Percentiles rank a stretch among this genome's conserved stretches.
Evolutionary conservation across 148 eudicot species (phyloP).

Genomic region (Amaranthus palmeri): DNA sequence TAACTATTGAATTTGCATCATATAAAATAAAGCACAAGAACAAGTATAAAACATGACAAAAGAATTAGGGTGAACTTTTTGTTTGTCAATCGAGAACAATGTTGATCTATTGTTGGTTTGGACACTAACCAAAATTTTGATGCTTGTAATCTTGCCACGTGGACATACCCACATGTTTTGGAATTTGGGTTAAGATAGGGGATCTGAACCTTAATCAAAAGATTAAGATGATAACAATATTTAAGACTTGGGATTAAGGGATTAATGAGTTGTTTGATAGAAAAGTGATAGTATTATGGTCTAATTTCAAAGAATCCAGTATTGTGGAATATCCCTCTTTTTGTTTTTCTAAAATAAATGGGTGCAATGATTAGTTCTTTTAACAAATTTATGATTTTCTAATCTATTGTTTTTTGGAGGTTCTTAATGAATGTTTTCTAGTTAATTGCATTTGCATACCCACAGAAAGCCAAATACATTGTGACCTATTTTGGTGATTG

Average conservation of each 20-base stretch:
- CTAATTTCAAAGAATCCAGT: too few species aligned
- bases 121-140: background rate
- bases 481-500: too few species aligned
- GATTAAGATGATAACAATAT: background rate
- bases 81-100: background rate
- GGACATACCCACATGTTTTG: background rate
- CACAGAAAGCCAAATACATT: too few species aligned
- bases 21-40: background rate
- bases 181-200: background rate
- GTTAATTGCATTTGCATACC: too few species aligned
- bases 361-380: too few species aligned
- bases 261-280: too few species aligned
- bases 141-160: background rate
- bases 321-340: too few species aligned
- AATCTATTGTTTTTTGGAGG: too few species aligned
- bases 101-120: conserved; percentile 4
- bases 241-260: background rate
- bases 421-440: too few species aligned
- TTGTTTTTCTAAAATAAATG: too few species aligned
- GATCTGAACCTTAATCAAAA: background rate
- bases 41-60: background rate
- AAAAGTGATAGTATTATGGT: too few species aligned
- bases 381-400: too few species aligned
- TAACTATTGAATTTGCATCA: background rate
- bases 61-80: background rate